Base-by-base conservation (phyloP, 257 asterid genomes). In the Salvia hispanica region DNA sequence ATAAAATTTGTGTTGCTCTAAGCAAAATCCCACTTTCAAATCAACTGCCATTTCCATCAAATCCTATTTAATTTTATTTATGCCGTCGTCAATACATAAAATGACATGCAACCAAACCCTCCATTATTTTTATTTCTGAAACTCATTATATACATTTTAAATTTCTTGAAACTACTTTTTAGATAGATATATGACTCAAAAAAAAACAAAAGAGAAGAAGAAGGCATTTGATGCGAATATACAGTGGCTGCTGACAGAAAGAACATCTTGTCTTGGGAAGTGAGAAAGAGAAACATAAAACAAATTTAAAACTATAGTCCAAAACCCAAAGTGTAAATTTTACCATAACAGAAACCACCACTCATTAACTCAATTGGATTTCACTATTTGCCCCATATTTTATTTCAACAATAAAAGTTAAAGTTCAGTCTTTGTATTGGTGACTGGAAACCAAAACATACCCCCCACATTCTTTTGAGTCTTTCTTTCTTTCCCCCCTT, bases 241-340 rank as follows among this genome's bases (percentile, higher is more conserved):
- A 45, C 31, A 39, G 37, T 77, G 76, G 66, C 51, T 44, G 79
- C 70, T 84, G 90, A 79, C 88, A 86, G 64, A 75, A 73, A 73
- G 92, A 84, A 85, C 92, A 83, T 86, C 81, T 91, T 70, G 96
- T 86, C 81, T 91, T 70, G 96, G 96, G 93, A 87, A 91, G 89
- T 71, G 95, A 66, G 87, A 91, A 86, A 88, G 94, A 74, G 84
- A 67, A 77, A 76, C 84, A 83, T 75, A 76, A 86, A 83, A 82
- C 21, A 83, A 68, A 66, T 81, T 79, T 83, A 79, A 81, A 81
- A 53, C 36, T 53, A 10, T 40, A 60, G 5, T 84, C 90, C 85
- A 67, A 44, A 80, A 15, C 79, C 82, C 73, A 82, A 81, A 79
- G 11, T 8, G 9, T 52, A 69, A 81, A 79, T 73, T 80, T 80